Evolutionary conservation across 148 eudicot genomes (phyloP).

Genomic region (Cornus suecica): DNA sequence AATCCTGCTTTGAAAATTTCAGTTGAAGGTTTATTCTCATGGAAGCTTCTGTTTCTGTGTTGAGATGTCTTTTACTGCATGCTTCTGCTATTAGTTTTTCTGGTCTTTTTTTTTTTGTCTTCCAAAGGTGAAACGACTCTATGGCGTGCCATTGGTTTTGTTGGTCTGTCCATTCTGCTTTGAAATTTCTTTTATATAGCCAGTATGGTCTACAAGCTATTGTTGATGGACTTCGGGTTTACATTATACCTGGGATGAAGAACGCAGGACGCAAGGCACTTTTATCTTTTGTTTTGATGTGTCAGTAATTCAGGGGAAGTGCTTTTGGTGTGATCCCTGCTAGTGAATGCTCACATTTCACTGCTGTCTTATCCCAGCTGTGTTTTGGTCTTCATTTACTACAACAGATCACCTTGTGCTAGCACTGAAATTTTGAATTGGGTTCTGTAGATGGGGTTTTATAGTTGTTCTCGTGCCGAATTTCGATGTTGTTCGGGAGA

Average conservation of each 20-base stretch:
- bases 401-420: neutral
- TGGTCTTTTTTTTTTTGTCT: too few species aligned
- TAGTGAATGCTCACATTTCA: neutral
- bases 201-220: neutral
- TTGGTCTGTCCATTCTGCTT: neutral
- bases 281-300: neutral
- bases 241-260: neutral
- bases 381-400: neutral
- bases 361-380: neutral
- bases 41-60: neutral
- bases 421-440: neutral
- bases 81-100: neutral
- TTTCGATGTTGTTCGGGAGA: slow-evolving; percentile 7
- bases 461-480: neutral
- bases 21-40: neutral
- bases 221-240: slow-evolving; percentile 9
- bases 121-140: too few species aligned
- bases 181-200: neutral
- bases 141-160: neutral
- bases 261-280: neutral
- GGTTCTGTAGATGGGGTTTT: slow-evolving; percentile 9
- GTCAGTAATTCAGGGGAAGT: neutral
- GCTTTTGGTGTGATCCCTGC: neutral
- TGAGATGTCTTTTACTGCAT: slow-evolving; percentile 11
- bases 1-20: neutral